A percentile compares a stretch with the other conserved stretches of the same genome.
phyloP scores from a whole-genome alignment of 331 rosid genomes.

The Quercus tomentella region DNA sequence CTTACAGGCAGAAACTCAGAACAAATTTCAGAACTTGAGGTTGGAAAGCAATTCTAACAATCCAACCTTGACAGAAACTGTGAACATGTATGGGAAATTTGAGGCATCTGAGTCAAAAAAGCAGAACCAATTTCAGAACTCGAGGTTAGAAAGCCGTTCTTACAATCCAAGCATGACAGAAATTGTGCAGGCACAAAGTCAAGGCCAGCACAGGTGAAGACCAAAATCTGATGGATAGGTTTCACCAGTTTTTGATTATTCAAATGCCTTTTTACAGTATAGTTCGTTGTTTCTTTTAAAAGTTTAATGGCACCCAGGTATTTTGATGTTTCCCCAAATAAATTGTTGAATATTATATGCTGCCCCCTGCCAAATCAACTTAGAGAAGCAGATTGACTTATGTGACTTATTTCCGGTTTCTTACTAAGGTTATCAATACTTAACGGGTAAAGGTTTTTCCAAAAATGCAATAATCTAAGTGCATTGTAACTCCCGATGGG shows the following conservation, averaged over 20 bases:
- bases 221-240: slow-evolving; percentile 8
- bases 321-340: not conserved
- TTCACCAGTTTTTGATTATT: not conserved
- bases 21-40: slow-evolving; percentile 8
- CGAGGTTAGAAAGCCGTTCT: no score
- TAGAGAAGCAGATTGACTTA: not conserved
- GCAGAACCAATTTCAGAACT: no score
- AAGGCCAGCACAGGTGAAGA: slow-evolving; percentile 26
- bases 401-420: not conserved
- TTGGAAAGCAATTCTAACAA: slow-evolving; percentile 2
- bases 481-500: no score
- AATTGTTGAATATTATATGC: not conserved
- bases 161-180: no score
- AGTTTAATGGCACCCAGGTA: not conserved
- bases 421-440: not conserved
- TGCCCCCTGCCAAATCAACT: not conserved
- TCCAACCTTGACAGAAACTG: not conserved
- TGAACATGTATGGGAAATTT: no score
- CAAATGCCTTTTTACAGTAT: not conserved
- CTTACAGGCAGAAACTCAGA: slow-evolving; percentile 1
- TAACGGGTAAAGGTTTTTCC: no score
- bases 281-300: not conserved
- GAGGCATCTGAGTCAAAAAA: no score
- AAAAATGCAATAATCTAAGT: no score
- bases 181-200: not conserved